These are phyloP conservation scores for Eimeria praecox DNA, from an alignment of 169 alveolate species.

Conservation along the genomic window DNA sequence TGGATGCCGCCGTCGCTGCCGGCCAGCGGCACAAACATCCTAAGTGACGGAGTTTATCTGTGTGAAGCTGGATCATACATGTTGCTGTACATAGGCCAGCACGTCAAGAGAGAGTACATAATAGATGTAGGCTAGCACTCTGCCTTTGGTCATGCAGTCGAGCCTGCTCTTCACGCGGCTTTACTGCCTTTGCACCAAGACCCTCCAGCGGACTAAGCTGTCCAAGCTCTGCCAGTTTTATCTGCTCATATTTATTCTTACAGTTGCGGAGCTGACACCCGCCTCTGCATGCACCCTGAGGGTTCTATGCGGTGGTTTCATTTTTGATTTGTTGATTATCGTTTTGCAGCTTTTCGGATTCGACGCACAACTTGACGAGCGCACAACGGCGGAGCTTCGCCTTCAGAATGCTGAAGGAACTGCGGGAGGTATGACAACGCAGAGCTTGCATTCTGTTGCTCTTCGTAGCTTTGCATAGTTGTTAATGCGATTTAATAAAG, in stretches of 20 bases:
- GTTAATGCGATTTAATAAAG: neutral
- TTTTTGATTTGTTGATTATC: neutral
- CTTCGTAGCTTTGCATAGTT: neutral
- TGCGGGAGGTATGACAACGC: slow-evolving; percentile 40
- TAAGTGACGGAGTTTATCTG: slow-evolving; percentile 90
- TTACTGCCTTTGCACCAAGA: too few species aligned
- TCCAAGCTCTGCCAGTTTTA: neutral
- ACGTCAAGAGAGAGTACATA: slow-evolving; percentile 77
- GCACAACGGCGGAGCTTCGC: slow-evolving; percentile 44
- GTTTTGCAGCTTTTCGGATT: slow-evolving; percentile 59
- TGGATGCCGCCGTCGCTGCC: slow-evolving; percentile 84
- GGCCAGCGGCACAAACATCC: slow-evolving; percentile 86
- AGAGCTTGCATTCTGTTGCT: neutral
- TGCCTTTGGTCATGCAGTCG: neutral
- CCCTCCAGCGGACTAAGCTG: neutral
- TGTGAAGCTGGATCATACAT: slow-evolving; percentile 89
- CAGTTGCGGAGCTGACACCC: neutral
- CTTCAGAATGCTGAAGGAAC: slow-evolving; percentile 63
- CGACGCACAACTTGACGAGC: slow-evolving; percentile 67
- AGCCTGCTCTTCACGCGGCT: neutral
- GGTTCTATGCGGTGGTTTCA: neutral
- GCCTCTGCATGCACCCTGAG: neutral
- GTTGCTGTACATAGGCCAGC: slow-evolving; percentile 90
- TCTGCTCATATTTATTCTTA: neutral
- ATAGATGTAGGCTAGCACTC: slow-evolving; percentile 32